Evolutionary conservation across 768 basidiomycete genomes (phyloP).

Genomic region (Mycena kentingensis): DNA sequence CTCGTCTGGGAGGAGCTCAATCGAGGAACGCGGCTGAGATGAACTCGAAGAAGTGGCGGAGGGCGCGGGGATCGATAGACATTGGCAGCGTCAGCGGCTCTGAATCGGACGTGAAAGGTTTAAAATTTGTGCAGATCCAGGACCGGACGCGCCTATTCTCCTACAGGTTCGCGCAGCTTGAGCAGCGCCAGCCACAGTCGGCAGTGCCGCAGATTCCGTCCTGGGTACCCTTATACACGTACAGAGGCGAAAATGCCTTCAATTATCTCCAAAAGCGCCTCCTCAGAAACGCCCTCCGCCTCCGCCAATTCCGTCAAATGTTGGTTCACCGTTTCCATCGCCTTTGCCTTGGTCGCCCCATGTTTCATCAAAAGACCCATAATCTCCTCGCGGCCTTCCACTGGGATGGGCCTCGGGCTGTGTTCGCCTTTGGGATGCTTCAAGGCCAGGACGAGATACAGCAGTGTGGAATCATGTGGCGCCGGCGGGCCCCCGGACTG

Average conservation of each 20-base stretch:
- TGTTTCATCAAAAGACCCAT: constrained; percentile 1
- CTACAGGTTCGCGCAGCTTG: too few relatives aligned
- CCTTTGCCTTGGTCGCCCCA: background rate
- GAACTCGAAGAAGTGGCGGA: too few relatives aligned
- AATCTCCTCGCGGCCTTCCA: background rate
- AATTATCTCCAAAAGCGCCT: background rate
- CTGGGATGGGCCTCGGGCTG: background rate
- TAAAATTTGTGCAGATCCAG: too few relatives aligned
- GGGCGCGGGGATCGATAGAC: too few relatives aligned
- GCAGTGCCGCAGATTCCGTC: too few relatives aligned
- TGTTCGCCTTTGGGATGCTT: constrained; percentile 1
- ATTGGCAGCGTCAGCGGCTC: too few relatives aligned
- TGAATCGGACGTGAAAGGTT: too few relatives aligned
- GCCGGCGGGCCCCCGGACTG: background rate
- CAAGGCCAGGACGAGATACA: background rate
- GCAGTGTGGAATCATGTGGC: background rate
- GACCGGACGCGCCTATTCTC: too few relatives aligned
- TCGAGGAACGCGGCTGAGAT: too few relatives aligned
- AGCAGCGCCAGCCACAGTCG: too few relatives aligned
- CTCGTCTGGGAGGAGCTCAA: too few relatives aligned
- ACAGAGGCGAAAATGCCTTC: constrained; percentile 3
- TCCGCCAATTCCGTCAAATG: constrained; percentile 1
- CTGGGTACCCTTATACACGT: too few relatives aligned
- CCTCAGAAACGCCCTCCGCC: constrained; percentile 1
- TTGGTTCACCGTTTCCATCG: constrained; percentile 1